These are phyloP conservation scores for Alternaria conjuncta DNA, from an alignment of 2,329 filamentous ascomycete genomes.

Conservation along the genomic window DNA sequence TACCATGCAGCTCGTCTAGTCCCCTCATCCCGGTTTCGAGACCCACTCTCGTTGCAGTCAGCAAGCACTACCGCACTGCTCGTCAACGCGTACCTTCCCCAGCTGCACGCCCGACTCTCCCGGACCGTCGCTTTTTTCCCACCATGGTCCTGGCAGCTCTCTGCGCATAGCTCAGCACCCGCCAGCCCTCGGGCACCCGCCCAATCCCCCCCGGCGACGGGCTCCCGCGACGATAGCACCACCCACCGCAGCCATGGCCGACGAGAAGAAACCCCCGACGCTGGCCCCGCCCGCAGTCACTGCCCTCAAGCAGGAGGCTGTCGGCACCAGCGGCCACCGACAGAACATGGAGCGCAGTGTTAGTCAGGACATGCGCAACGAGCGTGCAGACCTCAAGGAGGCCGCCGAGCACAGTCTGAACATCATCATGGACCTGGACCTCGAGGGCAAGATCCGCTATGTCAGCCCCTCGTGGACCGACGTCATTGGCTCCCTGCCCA, in stretches of 20 bases:
- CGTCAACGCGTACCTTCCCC: conserved; percentile 9
- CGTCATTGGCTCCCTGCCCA: conserved; percentile 80
- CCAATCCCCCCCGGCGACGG: conserved; percentile 18
- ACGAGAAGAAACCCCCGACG: conserved; percentile 36
- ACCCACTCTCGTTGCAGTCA: conserved; percentile 15
- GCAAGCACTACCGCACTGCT: conserved; percentile 10
- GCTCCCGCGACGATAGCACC: conserved; percentile 16
- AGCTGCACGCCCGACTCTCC: conserved; percentile 7
- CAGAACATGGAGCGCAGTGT: conserved; percentile 67
- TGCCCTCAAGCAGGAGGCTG: conserved; percentile 52
- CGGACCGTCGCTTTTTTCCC: conserved; percentile 14
- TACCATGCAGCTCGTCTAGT: conserved; percentile 37
- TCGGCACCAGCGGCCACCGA: conserved; percentile 30
- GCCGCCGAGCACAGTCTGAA: conserved; percentile 96
- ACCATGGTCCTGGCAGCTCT: conserved; percentile 44
- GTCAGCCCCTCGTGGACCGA: conserved; percentile 96
- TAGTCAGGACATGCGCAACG: conserved; percentile 89
- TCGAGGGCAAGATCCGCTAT: conserved; percentile 91
- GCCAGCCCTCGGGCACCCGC: conserved; percentile 40
- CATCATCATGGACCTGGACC: conserved; percentile 90
- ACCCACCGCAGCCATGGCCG: conserved; percentile 27
- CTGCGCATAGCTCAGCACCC: conserved; percentile 36
- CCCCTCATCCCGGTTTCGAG: conserved; percentile 10
- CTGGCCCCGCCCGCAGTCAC: conserved; percentile 54
- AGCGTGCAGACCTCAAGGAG: conserved; percentile 91